phyloP scores from a whole-genome alignment of 108 stramenopile species.

The Mediolabrus comicus region DNA sequence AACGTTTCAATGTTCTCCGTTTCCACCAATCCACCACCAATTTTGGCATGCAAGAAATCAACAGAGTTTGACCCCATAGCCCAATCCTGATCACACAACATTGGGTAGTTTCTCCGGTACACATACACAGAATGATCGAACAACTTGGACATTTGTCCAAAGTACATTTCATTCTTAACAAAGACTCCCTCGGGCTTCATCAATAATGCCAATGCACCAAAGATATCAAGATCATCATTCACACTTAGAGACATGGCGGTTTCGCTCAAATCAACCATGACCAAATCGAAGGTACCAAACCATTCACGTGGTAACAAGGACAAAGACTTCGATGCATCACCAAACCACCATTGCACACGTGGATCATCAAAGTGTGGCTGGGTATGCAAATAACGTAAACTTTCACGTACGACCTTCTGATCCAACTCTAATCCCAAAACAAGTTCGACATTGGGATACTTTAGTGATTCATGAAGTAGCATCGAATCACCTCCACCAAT shows the following conservation, averaged over 20 bases:
- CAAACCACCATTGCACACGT: constrained; percentile 64
- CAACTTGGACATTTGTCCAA: constrained; percentile 59
- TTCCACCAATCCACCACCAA: constrained; percentile 39
- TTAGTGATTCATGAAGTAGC: constrained; percentile 50
- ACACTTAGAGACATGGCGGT: constrained; percentile 76
- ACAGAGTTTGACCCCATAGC: constrained; percentile 73
- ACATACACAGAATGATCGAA: constrained; percentile 62
- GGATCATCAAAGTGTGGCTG: constrained; percentile 72
- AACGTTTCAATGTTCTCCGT: constrained; percentile 21
- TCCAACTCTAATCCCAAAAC: constrained; percentile 50
- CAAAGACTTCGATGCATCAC: constrained; percentile 31
- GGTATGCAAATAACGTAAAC: constrained; percentile 29
- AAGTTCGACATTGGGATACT: constrained; percentile 44
- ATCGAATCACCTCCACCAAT: constrained; percentile 49
- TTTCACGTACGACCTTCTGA: constrained; percentile 38
- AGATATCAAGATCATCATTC: constrained; percentile 69
- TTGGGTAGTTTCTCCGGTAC: constrained; percentile 55
- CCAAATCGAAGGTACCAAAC: constrained; percentile 84
- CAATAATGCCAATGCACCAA: constrained; percentile 68
- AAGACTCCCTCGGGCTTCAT: constrained; percentile 83
- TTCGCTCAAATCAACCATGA: constrained; percentile 81
- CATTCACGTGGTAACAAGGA: constrained; percentile 76
- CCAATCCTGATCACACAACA: constrained; percentile 74
- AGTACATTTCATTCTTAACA: constrained; percentile 83
- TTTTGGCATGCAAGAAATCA: constrained; percentile 60